A percentile compares a stretch with the other conserved stretches of the same genome.
These are phyloP conservation scores for Calonectria multiphialidica DNA, from an alignment of 2,329 filamentous ascomycete genomes.

Conservation along the genomic window DNA sequence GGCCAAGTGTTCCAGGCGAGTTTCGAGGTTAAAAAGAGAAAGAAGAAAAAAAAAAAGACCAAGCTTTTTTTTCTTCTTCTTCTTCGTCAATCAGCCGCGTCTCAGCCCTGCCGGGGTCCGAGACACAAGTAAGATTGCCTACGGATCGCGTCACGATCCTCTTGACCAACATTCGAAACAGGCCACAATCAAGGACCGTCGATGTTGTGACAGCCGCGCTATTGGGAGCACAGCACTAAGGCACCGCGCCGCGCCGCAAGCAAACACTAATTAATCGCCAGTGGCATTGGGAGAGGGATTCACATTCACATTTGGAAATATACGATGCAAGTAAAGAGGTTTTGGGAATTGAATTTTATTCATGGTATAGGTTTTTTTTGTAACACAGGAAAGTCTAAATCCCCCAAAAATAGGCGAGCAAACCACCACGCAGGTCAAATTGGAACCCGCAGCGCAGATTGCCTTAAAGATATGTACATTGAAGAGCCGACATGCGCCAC, in stretches of 20 bases:
- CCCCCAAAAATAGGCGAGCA: constrained; percentile 28
- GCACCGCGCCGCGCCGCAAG: not conserved
- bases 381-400: constrained; percentile 24
- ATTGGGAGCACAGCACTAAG: not conserved
- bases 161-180: not conserved
- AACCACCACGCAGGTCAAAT: constrained; percentile 12
- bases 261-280: not conserved
- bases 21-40: not conserved
- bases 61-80: not conserved
- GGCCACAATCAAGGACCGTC: not conserved
- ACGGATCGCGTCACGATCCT: not conserved
- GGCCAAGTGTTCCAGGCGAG: not conserved
- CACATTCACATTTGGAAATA: not conserved
- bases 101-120: constrained; percentile 4
- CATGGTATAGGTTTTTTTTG: constrained; percentile 25
- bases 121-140: not conserved
- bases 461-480: constrained; percentile 47
- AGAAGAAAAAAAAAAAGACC: not conserved
- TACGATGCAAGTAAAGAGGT: not conserved
- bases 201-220: not conserved
- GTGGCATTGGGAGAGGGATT: not conserved
- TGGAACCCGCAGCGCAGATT: constrained; percentile 29
- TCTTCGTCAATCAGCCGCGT: not conserved
- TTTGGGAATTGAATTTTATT: constrained; percentile 32
- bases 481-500: constrained; percentile 41